Conservation (phyloP, 2,329 filamentous ascomycete species). For the Teratosphaeriaceae sp. region DNA sequence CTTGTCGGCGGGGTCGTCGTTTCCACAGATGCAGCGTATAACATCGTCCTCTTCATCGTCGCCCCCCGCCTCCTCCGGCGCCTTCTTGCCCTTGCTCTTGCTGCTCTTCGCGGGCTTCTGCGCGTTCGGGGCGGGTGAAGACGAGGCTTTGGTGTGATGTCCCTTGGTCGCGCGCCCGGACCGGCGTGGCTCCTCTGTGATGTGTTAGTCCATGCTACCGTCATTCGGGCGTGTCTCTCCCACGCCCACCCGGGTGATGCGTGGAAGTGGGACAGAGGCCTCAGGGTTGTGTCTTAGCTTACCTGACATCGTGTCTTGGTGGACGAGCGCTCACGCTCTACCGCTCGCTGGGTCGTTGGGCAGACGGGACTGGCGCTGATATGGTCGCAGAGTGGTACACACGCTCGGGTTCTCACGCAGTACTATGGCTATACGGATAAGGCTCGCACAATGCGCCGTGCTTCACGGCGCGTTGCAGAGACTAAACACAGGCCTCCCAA, state of each 20-base stretch:
- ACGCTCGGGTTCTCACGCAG: neutral
- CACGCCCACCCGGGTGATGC: neutral
- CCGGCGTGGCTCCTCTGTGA: slow-evolving; percentile 73
- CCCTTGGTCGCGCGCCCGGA: slow-evolving; percentile 96
- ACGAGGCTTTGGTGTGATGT: slow-evolving; percentile 77
- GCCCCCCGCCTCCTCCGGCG: slow-evolving; percentile 36
- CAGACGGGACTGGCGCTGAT: neutral
- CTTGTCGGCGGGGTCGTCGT: slow-evolving; percentile 76
- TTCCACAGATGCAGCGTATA: slow-evolving; percentile 90
- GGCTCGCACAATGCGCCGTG: slow-evolving; percentile 3
- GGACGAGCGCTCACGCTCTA: slow-evolving; percentile 1
- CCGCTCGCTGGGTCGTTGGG: neutral
- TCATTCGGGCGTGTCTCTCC: neutral
- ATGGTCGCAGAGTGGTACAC: neutral
- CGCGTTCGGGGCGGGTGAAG: slow-evolving; percentile 37
- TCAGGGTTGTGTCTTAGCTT: slow-evolving; percentile 7
- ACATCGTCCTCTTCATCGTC: slow-evolving; percentile 43
- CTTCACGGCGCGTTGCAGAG: slow-evolving; percentile 1
- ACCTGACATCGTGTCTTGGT: slow-evolving; percentile 10
- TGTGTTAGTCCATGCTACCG: slow-evolving; percentile 10
- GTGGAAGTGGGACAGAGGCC: neutral
- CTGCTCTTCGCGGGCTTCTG: slow-evolving; percentile 41
- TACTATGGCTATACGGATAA: slow-evolving; percentile 2
- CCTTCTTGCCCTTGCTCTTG: slow-evolving; percentile 39
- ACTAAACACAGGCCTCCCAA: slow-evolving; percentile 1